Percentiles rank a stretch among this genome's conserved stretches.
Evolutionary conservation across 176 grass and related monocot genomes (phyloP).

Genomic region (Oryza glumipatula): DNA sequence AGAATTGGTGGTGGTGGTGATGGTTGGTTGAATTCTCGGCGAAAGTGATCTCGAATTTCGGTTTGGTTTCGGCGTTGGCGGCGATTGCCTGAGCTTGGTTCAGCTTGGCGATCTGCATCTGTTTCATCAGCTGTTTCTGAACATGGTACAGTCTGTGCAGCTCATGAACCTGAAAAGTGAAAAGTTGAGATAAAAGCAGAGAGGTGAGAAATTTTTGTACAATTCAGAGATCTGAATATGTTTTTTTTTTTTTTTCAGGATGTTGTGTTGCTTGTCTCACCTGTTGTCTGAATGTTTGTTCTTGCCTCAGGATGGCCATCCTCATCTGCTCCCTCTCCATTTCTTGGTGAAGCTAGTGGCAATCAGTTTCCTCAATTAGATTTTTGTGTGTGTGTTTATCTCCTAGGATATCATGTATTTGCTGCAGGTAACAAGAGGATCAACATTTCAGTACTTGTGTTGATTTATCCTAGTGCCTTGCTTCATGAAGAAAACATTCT

Average conservation of each 20-base stretch:
- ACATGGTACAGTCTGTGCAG: conserved; percentile 68
- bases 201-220: neutral
- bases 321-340: conserved; percentile 71
- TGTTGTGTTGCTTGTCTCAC: conserved; percentile 28
- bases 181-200: neutral
- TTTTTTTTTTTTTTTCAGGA: neutral
- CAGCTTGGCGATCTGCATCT: conserved; percentile 9
- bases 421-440: neutral
- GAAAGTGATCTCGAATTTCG: neutral
- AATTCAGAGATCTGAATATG: neutral
- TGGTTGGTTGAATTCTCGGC: neutral
- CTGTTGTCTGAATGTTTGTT: conserved; percentile 71
- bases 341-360: conserved; percentile 22
- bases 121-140: conserved; percentile 57
- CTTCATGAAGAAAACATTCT: neutral
- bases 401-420: neutral
- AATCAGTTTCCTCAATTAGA: neutral
- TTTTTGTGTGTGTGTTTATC: neutral
- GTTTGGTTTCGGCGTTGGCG: neutral
- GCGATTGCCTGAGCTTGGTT: neutral
- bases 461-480: neutral
- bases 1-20: conserved; percentile 8
- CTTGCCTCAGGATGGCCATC: conserved; percentile 62
- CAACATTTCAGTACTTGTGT: neutral
- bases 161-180: conserved; percentile 67